phyloP scores from a whole-genome alignment of 2,329 filamentous ascomycete species.

The Aspergillaceae sp. region DNA sequence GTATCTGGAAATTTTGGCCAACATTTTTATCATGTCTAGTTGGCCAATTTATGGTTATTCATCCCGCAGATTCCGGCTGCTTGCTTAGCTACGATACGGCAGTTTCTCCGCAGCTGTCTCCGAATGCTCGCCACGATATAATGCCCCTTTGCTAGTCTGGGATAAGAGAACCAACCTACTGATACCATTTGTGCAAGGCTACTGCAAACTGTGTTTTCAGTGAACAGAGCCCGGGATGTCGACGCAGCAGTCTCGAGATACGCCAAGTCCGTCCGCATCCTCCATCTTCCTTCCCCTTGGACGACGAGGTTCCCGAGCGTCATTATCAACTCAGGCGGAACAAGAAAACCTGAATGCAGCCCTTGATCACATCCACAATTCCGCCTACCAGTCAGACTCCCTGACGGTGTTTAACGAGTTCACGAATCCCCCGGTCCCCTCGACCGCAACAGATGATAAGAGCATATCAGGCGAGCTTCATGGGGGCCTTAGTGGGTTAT shows the following conservation, averaged over 20 bases:
- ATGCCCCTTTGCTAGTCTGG: conserved; percentile 4
- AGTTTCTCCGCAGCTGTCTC: conserved; percentile 8
- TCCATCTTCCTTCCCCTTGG: conserved; percentile 38
- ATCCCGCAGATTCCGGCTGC: conserved; percentile 6
- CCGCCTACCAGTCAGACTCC: conserved; percentile 73
- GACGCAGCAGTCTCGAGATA: conserved; percentile 29
- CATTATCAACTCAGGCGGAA: conserved; percentile 50
- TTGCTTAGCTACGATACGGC: conserved; percentile 6
- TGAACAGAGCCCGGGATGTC: conserved; percentile 19
- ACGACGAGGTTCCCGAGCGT: conserved; percentile 42
- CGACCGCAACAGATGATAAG: conserved; percentile 57
- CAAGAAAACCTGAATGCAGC: conserved; percentile 67
- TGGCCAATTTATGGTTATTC: conserved; percentile 7
- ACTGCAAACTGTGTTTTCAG: not conserved
- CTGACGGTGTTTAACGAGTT: conserved; percentile 95
- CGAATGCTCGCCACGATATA: conserved; percentile 8
- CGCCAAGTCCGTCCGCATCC: conserved; percentile 37
- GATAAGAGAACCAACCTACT: not conserved
- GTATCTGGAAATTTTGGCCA: not conserved
- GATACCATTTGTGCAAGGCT: not conserved
- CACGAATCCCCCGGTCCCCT: conserved; percentile 55
- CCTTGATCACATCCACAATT: conserved; percentile 79
- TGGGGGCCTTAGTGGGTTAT: conserved; percentile 80
- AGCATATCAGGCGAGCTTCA: conserved; percentile 65
- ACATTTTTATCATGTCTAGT: conserved; percentile 8